phyloP scores from a whole-genome alignment of 2,329 filamentous ascomycete species.

The Fusarium piperis region DNA sequence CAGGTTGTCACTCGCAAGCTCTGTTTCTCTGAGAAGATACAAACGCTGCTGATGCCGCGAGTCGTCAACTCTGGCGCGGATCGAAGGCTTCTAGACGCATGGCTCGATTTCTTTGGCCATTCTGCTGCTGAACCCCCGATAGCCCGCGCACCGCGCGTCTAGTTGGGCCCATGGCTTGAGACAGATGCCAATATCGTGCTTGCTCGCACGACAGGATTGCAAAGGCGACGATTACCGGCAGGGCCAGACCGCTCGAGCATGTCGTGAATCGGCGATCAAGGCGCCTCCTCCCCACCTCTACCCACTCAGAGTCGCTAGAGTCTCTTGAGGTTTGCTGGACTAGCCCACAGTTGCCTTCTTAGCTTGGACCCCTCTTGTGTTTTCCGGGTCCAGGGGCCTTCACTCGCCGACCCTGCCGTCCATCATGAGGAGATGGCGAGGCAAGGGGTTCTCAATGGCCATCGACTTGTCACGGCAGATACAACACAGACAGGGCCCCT shows the following conservation, averaged over 20 bases:
- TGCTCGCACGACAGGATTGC: background rate
- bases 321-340: background rate
- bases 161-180: constrained; percentile 6
- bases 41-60: constrained; percentile 7
- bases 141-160: constrained; percentile 1
- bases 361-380: constrained; percentile 28
- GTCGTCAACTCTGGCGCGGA: constrained; percentile 4
- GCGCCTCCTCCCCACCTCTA: constrained; percentile 12
- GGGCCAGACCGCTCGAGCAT: constrained; percentile 29
- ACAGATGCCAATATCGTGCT: background rate
- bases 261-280: constrained; percentile 36
- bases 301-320: background rate
- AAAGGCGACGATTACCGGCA: constrained; percentile 10
- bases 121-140: background rate
- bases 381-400: constrained; percentile 11
- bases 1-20: background rate
- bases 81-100: constrained; percentile 10
- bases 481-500: background rate
- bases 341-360: constrained; percentile 6
- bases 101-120: background rate
- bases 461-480: background rate
- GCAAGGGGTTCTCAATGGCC: background rate
- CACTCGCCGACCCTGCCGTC: background rate
- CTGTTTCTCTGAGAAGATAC: background rate
- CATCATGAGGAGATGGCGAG: constrained; percentile 29